Evolutionary conservation across 306 rosid species (phyloP).

Genomic region (Cucumis hystrix): DNA sequence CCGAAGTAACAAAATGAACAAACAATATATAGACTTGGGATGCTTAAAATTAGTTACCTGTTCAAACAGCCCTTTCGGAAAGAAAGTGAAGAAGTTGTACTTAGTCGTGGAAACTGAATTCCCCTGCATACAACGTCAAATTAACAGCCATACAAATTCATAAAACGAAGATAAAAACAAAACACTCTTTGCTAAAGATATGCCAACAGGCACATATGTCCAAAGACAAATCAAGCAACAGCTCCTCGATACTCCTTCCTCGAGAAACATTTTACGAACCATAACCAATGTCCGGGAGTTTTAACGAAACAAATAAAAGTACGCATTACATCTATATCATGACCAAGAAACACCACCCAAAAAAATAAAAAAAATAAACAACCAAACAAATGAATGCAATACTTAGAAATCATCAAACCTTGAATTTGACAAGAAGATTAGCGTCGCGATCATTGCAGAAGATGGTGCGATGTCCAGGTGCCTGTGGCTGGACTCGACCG

Average conservation of each 20-base stretch:
- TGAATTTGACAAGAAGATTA: constrained; percentile 48
- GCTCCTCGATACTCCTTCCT: not conserved
- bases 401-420: constrained; percentile 24
- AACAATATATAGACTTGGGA: not conserved
- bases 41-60: constrained; percentile 46
- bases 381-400: not conserved
- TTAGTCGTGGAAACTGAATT: constrained; percentile 91
- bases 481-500: constrained; percentile 92
- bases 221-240: not conserved
- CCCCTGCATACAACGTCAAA: constrained; percentile 45
- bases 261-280: not conserved
- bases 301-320: not conserved
- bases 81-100: constrained; percentile 68
- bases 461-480: constrained; percentile 77
- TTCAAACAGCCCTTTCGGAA: constrained; percentile 92
- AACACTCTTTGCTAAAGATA: not conserved
- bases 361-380: no score
- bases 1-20: not conserved
- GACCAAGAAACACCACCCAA: not conserved
- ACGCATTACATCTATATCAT: not conserved
- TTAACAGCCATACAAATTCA: constrained; percentile 1
- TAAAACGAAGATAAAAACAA: not conserved
- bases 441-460: constrained; percentile 86
- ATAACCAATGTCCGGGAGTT: not conserved
- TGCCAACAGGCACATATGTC: not conserved